Evolutionary conservation across 2,329 filamentous ascomycete genomes (phyloP).

Genomic region (Fusarium torreyae): DNA sequence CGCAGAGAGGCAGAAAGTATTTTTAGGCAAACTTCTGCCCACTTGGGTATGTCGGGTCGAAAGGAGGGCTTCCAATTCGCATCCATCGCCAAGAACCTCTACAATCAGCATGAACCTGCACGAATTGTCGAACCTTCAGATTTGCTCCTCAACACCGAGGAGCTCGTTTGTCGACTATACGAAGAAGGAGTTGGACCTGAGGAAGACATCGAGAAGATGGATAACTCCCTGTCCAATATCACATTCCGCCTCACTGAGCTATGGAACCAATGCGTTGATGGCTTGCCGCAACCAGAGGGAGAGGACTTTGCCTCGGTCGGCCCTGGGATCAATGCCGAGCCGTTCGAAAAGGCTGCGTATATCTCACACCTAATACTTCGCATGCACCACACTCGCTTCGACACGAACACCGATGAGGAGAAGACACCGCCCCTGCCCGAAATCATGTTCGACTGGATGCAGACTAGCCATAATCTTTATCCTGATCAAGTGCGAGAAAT

Average conservation of each 20-base stretch:
- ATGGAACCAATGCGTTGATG: conserved; percentile 70
- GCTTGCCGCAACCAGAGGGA: conserved; percentile 63
- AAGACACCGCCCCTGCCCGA: conserved; percentile 76
- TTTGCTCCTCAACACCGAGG: conserved; percentile 83
- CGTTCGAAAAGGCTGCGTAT: conserved; percentile 83
- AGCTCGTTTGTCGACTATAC: conserved; percentile 76
- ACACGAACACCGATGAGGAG: conserved; percentile 56
- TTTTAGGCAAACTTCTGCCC: conserved; percentile 67
- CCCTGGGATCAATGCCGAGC: conserved; percentile 71
- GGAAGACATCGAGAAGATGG: conserved; percentile 70
- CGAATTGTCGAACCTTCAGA: conserved; percentile 77
- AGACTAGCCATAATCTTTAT: conserved; percentile 80
- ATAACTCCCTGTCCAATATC: conserved; percentile 69
- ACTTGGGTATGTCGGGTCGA: conserved; percentile 58
- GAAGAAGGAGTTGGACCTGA: conserved; percentile 71
- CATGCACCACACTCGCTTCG: conserved; percentile 77
- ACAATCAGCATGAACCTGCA: conserved; percentile 69
- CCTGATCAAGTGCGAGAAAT: conserved; percentile 77
- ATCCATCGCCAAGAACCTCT: conserved; percentile 79
- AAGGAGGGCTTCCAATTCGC: conserved; percentile 76
- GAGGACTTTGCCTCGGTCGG: conserved; percentile 75
- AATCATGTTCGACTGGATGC: conserved; percentile 87
- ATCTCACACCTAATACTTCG: conserved; percentile 84
- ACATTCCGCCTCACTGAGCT: conserved; percentile 67
- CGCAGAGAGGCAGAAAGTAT: conserved; percentile 70